A percentile compares a stretch with the other conserved stretches of the same genome.
Conservation (phyloP, 345 rosid species). For the Excoecaria agallocha region DNA sequence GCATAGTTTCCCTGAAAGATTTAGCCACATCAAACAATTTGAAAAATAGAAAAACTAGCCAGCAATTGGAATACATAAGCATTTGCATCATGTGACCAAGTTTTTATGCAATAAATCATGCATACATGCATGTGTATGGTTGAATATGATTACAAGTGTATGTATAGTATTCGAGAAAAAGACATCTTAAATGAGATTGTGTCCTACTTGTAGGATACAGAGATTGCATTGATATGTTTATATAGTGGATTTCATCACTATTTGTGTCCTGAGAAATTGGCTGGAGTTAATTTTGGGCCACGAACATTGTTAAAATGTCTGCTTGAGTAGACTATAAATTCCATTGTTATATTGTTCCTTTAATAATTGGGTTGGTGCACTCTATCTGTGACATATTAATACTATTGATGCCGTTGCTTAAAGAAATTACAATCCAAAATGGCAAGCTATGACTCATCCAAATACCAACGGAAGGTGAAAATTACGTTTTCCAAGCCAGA, state of each 20-base stretch:
- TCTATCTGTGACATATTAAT: too few species aligned
- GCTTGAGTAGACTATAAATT: not conserved
- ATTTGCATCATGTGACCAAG: slow-evolving; percentile 12
- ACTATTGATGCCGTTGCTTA: too few species aligned
- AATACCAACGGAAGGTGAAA: too few species aligned
- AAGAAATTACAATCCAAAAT: too few species aligned
- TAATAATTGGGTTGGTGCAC: too few species aligned
- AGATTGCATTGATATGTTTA: not conserved
- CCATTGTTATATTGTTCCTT: not conserved
- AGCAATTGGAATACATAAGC: not conserved
- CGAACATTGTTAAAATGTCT: not conserved
- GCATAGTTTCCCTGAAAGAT: slow-evolving; percentile 57
- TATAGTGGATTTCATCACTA: not conserved
- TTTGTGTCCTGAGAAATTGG: too few species aligned
- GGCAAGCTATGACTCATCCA: too few species aligned
- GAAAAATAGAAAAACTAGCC: not conserved
- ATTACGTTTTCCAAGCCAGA: too few species aligned
- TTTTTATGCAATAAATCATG: not conserved
- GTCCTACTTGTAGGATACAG: not conserved
- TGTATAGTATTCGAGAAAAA: not conserved
- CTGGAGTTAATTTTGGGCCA: not conserved
- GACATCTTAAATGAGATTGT: not conserved
- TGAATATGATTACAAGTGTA: not conserved
- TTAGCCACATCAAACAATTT: slow-evolving; percentile 6
- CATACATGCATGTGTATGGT: not conserved